A percentile compares a stretch with the other conserved stretches of the same genome.
Evolutionary conservation across 495 filamentous ascomycete species (phyloP).

Genomic region (Xylaria cubensis): DNA sequence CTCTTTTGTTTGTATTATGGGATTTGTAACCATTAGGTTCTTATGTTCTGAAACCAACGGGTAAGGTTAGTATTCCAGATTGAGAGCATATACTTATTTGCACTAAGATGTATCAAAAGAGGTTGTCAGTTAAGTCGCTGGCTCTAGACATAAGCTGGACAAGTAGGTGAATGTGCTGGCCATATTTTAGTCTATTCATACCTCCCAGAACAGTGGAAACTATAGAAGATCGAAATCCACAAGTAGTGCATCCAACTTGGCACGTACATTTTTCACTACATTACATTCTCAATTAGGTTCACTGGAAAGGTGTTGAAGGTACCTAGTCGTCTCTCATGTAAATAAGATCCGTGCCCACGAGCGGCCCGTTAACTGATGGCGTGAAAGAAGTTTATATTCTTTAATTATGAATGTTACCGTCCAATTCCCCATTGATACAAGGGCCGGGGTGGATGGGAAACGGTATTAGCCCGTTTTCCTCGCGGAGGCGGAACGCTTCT

Average conservation of each 20-base stretch:
- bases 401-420: conserved; percentile 39
- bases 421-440: conserved; percentile 68
- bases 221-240: background rate
- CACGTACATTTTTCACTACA: background rate
- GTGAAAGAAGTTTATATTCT: background rate
- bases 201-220: background rate
- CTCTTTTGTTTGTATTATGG: background rate
- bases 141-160: background rate
- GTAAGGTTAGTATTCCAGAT: background rate
- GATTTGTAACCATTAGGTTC: background rate
- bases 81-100: background rate
- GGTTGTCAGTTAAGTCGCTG: background rate
- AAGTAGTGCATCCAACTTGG: background rate
- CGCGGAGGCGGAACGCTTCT: conserved; percentile 83
- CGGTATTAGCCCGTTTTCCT: conserved; percentile 79
- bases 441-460: conserved; percentile 82
- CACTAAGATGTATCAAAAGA: background rate
- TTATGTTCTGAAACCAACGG: background rate
- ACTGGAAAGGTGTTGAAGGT: background rate
- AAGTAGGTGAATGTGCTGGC: background rate
- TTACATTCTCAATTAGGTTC: background rate
- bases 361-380: background rate
- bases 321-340: background rate
- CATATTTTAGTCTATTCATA: background rate
- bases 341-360: background rate